phyloP scores from a whole-genome alignment of 257 asterid species.

The Solanum etuberosum region DNA sequence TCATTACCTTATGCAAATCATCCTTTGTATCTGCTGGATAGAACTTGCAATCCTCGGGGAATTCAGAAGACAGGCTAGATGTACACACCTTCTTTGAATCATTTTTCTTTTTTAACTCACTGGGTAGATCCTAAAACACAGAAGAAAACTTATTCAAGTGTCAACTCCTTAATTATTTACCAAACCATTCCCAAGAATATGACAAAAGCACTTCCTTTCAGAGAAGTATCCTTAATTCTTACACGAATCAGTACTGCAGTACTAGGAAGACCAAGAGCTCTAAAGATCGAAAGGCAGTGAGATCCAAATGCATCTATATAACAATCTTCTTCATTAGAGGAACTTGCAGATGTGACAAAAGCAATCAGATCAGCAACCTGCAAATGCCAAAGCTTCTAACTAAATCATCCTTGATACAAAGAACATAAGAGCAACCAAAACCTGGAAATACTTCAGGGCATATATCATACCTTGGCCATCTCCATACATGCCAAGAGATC shows the following conservation, averaged over 20 bases:
- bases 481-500: constrained; percentile 86
- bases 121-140: constrained; percentile 58
- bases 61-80: constrained; percentile 64
- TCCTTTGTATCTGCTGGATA: constrained; percentile 77
- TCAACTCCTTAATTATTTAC: not conserved
- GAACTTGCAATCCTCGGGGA: constrained; percentile 90
- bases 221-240: constrained; percentile 11
- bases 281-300: constrained; percentile 79
- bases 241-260: constrained; percentile 88
- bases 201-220: not conserved
- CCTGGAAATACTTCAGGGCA: not conserved
- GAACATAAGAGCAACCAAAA: not conserved
- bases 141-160: not conserved
- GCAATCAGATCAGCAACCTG: constrained; percentile 97
- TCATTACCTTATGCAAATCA: constrained; percentile 74
- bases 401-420: not conserved
- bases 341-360: constrained; percentile 79
- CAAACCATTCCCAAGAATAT: not conserved
- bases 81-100: constrained; percentile 61
- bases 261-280: constrained; percentile 89
- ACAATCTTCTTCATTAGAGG: constrained; percentile 35
- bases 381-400: not conserved
- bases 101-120: constrained; percentile 51
- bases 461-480: constrained; percentile 80
- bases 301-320: constrained; percentile 87